Base-by-base conservation (phyloP, 495 filamentous ascomycete genomes). In the Trichocladium antarcticum region DNA sequence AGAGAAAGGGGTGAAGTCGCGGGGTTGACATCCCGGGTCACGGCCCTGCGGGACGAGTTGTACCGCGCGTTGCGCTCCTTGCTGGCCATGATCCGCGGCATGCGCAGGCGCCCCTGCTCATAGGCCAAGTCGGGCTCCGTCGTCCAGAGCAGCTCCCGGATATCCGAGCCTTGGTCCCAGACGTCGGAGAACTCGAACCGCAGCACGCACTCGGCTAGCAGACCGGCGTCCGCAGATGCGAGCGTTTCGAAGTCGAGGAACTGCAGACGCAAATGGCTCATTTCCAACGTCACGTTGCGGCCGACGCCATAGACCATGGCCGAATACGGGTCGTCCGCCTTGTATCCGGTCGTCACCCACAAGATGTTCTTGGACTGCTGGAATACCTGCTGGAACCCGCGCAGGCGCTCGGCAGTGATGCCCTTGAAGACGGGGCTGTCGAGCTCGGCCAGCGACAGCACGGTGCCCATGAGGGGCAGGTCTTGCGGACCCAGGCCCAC, bases 391-490 rank as follows among this genome's bases (percentile, higher is more conserved):
- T 60, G 45, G 27, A 68, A 35, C 11, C 46, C 51, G 5, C 45
- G 27, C 28, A 58, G 31, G 1, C 49, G 45, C 6, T 50, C 34
- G 5, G 24, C n/a, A 14, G 54, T 59, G 42, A 72, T 58, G 3
- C 44, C 32, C 19, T 57, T 37, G 17, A 75, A 64, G 0, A 60
- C 50, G 0, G 64, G 56, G 5, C 51, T 49, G 44, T 73, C 68
- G 3, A 73, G 45, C 10, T 73, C 72, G 6, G 58, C 45, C 35
- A 75, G 54, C 37, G 61, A 60, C 32, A 74, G 52, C 9, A 69
- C 57, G 1, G 63, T 60, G 15, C 59, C 47, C 53, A 62, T 62
- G 0, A 58, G 49, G 11, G 35, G 36, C 12, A 57, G 43, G 31
- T 29, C 31, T 8, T 11, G 35, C 15, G 14, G 32, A 21, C 31